Percentiles rank a stretch among this genome's conserved stretches.
Evolutionary conservation across 768 basidiomycete species (phyloP).

Genomic region (Termitomyces heimii): DNA sequence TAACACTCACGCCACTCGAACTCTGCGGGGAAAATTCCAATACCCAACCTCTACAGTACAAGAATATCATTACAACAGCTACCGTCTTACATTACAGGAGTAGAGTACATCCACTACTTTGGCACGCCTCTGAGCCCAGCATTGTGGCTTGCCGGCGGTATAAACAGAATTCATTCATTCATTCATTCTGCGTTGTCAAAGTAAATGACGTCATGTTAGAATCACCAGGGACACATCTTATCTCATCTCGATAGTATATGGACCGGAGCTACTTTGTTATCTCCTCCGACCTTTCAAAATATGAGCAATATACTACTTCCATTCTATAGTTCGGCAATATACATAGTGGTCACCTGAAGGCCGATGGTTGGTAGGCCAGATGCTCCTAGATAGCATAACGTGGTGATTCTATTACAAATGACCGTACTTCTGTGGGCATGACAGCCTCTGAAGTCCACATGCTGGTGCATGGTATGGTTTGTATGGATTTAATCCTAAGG

Average conservation of each 20-base stretch:
- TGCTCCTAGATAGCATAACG: neutral
- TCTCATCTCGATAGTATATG: no score
- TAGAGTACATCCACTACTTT: no score
- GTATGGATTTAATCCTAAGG: neutral
- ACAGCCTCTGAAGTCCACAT: neutral
- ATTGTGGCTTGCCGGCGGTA: no score
- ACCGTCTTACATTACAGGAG: no score
- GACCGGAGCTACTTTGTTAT: no score
- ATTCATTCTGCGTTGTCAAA: neutral
- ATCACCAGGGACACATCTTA: neutral
- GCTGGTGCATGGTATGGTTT: neutral
- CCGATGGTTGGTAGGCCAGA: neutral
- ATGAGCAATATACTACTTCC: neutral
- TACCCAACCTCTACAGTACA: no score
- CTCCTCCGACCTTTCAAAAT: neutral
- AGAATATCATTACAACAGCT: no score
- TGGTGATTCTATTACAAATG: neutral
- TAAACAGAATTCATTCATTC: no score
- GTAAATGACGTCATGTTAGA: neutral
- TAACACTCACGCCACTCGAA: no score
- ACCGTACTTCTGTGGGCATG: neutral
- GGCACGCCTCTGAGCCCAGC: no score
- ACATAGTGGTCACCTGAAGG: neutral
- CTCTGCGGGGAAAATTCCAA: no score
- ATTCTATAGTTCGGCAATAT: neutral